Evolutionary conservation across 169 alveolate genomes (phyloP), one percentile per base, ranked within the genome.

Genomic region (Babesia sp.): DNA sequence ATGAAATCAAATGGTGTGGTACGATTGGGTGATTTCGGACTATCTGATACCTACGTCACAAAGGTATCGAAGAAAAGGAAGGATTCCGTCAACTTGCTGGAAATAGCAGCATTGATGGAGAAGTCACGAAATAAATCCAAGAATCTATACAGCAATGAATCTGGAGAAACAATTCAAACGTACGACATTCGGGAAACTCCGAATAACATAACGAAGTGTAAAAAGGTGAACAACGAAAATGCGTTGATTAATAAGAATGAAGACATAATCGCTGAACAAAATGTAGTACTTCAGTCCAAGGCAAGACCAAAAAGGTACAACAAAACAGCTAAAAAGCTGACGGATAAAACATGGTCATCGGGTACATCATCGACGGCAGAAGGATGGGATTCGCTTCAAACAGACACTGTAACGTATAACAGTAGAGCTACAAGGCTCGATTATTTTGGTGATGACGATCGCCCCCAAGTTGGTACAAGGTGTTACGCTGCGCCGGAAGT

Each of bases 401-500:
- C n/a, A n/a, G n/a, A n/a, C n/a, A n/a, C n/a, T n/a, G n/a, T n/a
- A n/a, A n/a, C n/a, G n/a, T n/a, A n/a, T n/a, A n/a, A n/a, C n/a
- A n/a, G n/a, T n/a, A n/a, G n/a, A n/a, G n/a, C n/a, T n/a, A n/a
- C n/a, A n/a, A n/a, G n/a, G n/a, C n/a, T n/a, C n/a, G n/a, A n/a
- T n/a, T n/a, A n/a, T n/a, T n/a, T n/a, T n/a, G n/a, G n/a, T n/a
- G n/a, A n/a, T n/a, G n/a, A 39, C 14, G 46, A 9, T 39, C 46
- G n/a, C 8, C 46, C 46, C 8, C 54, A 82, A n/a, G 77, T 91
- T 68, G 94, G 94, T 16, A 90, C 93, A 12, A 89, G 87, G 2
- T 84, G 83, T 57, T 90, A 87, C 70, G 63, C 87, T 66, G 93
- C 94, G 0, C 94, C 94, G 0, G 94, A 90, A 58, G 76, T 87